phyloP scores from a whole-genome alignment of 2,329 filamentous ascomycete species.

The Phaeosphaeria sp. region DNA sequence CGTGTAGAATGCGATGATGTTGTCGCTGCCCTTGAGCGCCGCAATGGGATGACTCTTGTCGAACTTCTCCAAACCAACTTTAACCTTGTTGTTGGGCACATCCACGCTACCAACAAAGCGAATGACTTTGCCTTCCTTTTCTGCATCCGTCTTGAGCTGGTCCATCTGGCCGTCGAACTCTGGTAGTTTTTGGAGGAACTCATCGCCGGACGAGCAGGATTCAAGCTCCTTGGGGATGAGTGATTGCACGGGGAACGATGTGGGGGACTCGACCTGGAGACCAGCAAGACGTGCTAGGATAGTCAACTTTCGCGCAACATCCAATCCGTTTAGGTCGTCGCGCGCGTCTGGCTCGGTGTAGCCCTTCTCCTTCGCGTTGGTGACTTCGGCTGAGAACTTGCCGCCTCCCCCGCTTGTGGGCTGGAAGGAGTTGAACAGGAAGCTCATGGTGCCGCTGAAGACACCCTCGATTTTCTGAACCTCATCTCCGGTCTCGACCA shows the following conservation, averaged over 20 bases:
- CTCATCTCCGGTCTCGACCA: conserved; percentile 92
- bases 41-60: conserved; percentile 91
- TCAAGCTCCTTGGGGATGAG: conserved; percentile 90
- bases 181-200: conserved; percentile 82
- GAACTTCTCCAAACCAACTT: conserved; percentile 86
- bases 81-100: conserved; percentile 78
- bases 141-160: conserved; percentile 80
- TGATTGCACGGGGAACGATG: conserved; percentile 90
- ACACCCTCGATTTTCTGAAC: conserved; percentile 94
- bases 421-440: conserved; percentile 97
- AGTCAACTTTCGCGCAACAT: conserved; percentile 94
- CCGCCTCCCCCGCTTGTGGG: conserved; percentile 77
- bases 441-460: conserved; percentile 97
- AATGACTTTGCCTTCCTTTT: conserved; percentile 87
- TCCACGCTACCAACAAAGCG: conserved; percentile 95
- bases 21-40: conserved; percentile 93
- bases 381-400: conserved; percentile 89
- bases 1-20: conserved; percentile 99
- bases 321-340: conserved; percentile 85
- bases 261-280: conserved; percentile 80
- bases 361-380: conserved; percentile 88
- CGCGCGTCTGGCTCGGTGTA: conserved; percentile 90
- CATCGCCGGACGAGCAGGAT: conserved; percentile 74
- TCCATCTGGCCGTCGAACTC: conserved; percentile 92
- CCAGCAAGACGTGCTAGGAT: conserved; percentile 89